phyloP scores from a whole-genome alignment of 176 grass and related monocot genomes.

The Eleusine indica region DNA sequence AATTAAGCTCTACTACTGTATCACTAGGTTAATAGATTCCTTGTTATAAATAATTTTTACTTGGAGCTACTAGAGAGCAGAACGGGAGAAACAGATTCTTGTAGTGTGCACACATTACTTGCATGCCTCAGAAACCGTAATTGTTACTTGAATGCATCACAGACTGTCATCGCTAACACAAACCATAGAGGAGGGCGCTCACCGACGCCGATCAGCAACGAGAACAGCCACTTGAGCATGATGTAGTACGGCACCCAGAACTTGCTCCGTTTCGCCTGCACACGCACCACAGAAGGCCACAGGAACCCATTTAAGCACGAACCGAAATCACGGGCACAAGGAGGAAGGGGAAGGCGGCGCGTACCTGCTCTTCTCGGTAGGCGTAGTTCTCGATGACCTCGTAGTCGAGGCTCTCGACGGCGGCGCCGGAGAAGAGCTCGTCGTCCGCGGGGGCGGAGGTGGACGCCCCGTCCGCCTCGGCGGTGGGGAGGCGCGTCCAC shows the following conservation, averaged over 20 bases:
- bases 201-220: slow-evolving; percentile 92
- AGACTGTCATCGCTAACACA: background rate
- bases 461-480: slow-evolving; percentile 52
- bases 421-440: slow-evolving; percentile 39
- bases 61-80: background rate
- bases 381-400: slow-evolving; percentile 99
- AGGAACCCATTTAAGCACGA: background rate
- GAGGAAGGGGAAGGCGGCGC: background rate
- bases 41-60: background rate
- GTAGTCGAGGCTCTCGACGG: slow-evolving; percentile 95
- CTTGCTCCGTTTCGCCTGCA: slow-evolving; percentile 86
- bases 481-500: slow-evolving; percentile 78
- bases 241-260: slow-evolving; percentile 93
- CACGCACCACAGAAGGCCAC: background rate
- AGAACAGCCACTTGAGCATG: slow-evolving; percentile 87
- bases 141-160: background rate
- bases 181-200: slow-evolving; percentile 16
- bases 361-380: slow-evolving; percentile 97
- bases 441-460: slow-evolving; percentile 4
- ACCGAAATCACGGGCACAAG: background rate
- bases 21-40: slow-evolving; percentile 7
- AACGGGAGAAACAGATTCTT: background rate
- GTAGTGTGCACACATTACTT: background rate
- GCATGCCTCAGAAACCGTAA: background rate
- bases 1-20: background rate